Percentiles rank a stretch among this genome's conserved stretches.
Conservation (phyloP, 2,329 filamentous ascomycete species). For the Diaporthe nobilis region DNA sequence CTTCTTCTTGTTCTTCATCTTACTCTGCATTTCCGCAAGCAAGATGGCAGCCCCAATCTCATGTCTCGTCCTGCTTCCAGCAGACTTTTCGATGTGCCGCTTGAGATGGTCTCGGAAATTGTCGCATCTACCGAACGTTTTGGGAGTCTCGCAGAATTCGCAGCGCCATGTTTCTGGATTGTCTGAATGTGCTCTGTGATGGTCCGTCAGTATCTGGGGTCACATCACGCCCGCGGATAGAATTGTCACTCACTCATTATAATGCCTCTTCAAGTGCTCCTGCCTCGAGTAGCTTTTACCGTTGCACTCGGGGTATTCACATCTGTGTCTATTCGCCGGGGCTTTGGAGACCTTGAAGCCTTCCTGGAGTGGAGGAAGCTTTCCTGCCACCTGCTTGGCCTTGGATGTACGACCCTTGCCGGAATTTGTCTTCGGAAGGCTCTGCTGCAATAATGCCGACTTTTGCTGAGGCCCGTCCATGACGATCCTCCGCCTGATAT, state of each 20-base stretch:
- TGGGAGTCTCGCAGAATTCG: slow-evolving; percentile 37
- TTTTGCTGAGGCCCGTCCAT: slow-evolving; percentile 40
- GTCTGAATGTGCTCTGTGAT: slow-evolving; percentile 31
- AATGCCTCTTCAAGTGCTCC: slow-evolving; percentile 41
- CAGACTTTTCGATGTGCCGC: slow-evolving; percentile 35
- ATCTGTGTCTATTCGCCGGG: slow-evolving; percentile 36
- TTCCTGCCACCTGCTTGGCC: slow-evolving; percentile 32
- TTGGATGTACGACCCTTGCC: slow-evolving; percentile 33
- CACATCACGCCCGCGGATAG: no score
- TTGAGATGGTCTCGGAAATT: slow-evolving; percentile 41
- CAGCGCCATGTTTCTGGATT: slow-evolving; percentile 39
- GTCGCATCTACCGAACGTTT: slow-evolving; percentile 37
- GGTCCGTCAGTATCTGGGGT: not conserved
- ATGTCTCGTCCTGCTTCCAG: slow-evolving; percentile 39
- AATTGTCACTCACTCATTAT: slow-evolving; percentile 32
- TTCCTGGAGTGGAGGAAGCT: slow-evolving; percentile 31
- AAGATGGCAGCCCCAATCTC: slow-evolving; percentile 34
- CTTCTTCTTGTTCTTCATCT: slow-evolving; percentile 41
- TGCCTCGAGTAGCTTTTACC: slow-evolving; percentile 38
- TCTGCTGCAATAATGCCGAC: slow-evolving; percentile 39
- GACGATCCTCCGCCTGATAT: slow-evolving; percentile 36
- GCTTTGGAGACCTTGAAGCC: slow-evolving; percentile 37
- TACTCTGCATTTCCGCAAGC: slow-evolving; percentile 39
- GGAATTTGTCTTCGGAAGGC: slow-evolving; percentile 34
- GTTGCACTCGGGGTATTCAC: slow-evolving; percentile 37